Evolutionary conservation across 192 early-diverging fungal species (phyloP), one percentile per base, ranked within the genome.

Genomic region (Kickxella alabastrina): DNA sequence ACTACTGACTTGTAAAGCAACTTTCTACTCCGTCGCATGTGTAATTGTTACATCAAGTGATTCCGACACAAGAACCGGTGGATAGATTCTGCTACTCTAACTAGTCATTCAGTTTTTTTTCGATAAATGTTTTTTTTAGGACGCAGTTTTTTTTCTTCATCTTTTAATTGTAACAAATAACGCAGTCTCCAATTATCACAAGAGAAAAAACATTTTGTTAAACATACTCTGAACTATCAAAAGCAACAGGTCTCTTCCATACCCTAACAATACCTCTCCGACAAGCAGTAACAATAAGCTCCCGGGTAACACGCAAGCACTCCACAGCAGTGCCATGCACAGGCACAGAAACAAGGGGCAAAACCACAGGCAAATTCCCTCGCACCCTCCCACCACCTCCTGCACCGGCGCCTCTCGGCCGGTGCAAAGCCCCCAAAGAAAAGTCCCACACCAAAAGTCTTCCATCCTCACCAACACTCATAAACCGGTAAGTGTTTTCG

Each of bases 371-470:
- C 9, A 91, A 85, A 29, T 80, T 62, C 10, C 41, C 60, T 13
- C 59, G 56, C 25, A 61, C 26, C 15, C 65, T 57, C 1, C 50
- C 13, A 21, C 25, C 38, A 10, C 19, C 31, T 24, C 35, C 31
- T n/a, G 52, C 50, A 2, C 26, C 41, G 15, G 5, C 25, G 2
- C 70, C 68, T 51, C 86, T 85, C 5, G 93, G 92, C 10, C 85
- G 78, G 50, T 87, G 87, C 23, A 96, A 61, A 1, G 85, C 80
- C 9, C 79, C 62, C 10, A 90, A 76, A 37, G 87, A 87, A 63
- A 98, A 95, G 62, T 98, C 95, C 93, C 95, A 96, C 8, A 98
- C 59, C n/a, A 89, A 63, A 2, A 98, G 52, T 47, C 82, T 79
- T 6, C 87, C 82, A 61, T 96, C 92, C 36, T 98, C 92, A 15